Conservation (phyloP, 257 asterid genomes). For the Nicotiana tomentosiformis region DNA sequence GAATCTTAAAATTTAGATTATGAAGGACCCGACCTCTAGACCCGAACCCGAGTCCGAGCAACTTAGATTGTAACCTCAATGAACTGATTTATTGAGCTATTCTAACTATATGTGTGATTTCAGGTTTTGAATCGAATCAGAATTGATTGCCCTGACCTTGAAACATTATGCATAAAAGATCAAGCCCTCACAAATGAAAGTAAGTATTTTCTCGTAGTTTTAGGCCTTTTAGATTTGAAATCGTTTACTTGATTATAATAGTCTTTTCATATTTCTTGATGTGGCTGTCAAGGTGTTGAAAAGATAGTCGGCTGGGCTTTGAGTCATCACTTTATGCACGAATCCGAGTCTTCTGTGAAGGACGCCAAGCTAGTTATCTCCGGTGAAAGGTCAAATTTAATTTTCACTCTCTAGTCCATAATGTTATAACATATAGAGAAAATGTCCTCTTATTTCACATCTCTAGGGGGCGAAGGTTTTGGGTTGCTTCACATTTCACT, state of each 20-base stretch:
- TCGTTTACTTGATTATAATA: conserved; percentile 11
- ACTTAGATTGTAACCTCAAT: not conserved
- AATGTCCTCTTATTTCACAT: conserved; percentile 1
- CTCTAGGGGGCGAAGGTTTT: not conserved
- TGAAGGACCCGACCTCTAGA: no score
- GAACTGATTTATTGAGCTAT: not conserved
- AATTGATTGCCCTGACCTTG: conserved; percentile 69
- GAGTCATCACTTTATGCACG: conserved; percentile 76
- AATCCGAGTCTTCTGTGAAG: conserved; percentile 37
- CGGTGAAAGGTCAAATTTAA: conserved; percentile 46
- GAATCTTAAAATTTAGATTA: no score
- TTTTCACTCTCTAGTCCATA: not conserved
- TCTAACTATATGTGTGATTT: conserved; percentile 7
- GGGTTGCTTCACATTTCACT: not conserved
- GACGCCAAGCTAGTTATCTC: conserved; percentile 51
- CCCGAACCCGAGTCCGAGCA: no score
- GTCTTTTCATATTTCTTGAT: conserved; percentile 14
- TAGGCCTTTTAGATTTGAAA: conserved; percentile 9
- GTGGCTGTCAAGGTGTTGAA: conserved; percentile 50
- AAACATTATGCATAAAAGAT: conserved; percentile 66
- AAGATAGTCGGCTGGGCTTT: conserved; percentile 81
- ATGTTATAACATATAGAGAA: not conserved
- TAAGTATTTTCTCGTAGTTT: conserved; percentile 26
- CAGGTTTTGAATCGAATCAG: conserved; percentile 55
- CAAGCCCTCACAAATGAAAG: conserved; percentile 81